Conservation (phyloP, 495 filamentous ascomycete genomes). For the Bathelium albidoporum region DNA sequence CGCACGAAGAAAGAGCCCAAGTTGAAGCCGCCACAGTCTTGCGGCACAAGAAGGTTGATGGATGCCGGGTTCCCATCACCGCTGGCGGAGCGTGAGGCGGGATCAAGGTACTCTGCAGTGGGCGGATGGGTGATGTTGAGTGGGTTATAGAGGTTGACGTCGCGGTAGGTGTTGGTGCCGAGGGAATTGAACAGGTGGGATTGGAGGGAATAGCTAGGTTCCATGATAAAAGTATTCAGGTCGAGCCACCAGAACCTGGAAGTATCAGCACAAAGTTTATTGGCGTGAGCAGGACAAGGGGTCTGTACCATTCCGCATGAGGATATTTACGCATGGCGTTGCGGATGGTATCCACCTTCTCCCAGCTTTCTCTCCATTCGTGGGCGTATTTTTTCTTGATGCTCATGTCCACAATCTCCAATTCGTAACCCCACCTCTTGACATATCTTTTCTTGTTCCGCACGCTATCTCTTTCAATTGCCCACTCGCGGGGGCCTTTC, state of each 20-base stretch:
- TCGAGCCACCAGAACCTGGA: slow-evolving; percentile 98
- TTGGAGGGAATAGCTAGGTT: slow-evolving; percentile 82
- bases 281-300: neutral
- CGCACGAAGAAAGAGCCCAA: slow-evolving; percentile 90
- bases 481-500: slow-evolving; percentile 97
- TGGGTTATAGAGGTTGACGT: slow-evolving; percentile 94
- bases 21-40: slow-evolving; percentile 95
- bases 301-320: slow-evolving; percentile 79
- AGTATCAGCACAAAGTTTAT: neutral
- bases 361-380: slow-evolving; percentile 98
- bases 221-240: slow-evolving; percentile 97
- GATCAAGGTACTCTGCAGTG: slow-evolving; percentile 57
- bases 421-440: slow-evolving; percentile 81
- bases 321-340: slow-evolving; percentile 89
- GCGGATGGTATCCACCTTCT: slow-evolving; percentile 93
- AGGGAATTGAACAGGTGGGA: slow-evolving; percentile 80
- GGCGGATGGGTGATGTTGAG: slow-evolving; percentile 85
- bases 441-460: slow-evolving; percentile 89
- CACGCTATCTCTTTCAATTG: slow-evolving; percentile 91
- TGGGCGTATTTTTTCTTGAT: slow-evolving; percentile 98
- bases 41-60: slow-evolving; percentile 78
- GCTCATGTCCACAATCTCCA: slow-evolving; percentile 95
- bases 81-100: slow-evolving; percentile 52
- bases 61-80: slow-evolving; percentile 66
- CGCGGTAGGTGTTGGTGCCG: slow-evolving; percentile 68